A percentile compares a stretch with the other conserved stretches of the same genome.
Conservation (phyloP, 2,329 filamentous ascomycete species). For the Aspergillus alliaceus region DNA sequence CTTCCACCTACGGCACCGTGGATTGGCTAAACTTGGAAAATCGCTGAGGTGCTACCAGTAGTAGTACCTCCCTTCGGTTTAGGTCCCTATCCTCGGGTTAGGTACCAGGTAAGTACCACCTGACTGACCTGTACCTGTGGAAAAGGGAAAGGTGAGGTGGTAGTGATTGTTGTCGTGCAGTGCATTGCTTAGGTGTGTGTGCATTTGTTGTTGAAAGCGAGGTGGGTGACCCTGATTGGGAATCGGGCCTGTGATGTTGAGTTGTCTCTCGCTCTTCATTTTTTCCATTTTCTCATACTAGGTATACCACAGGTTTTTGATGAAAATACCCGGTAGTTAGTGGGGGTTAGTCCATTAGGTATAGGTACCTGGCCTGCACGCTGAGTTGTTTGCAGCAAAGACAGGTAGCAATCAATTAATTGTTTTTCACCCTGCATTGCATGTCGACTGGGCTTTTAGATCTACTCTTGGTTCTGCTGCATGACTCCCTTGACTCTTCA, state of each 20-base stretch:
- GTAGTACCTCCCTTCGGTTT: too few species aligned
- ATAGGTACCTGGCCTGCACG: too few species aligned
- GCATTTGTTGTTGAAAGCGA: background rate
- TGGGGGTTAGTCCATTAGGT: too few species aligned
- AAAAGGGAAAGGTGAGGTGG: background rate
- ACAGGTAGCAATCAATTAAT: too few species aligned
- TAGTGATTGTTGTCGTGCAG: slow-evolving; percentile 3
- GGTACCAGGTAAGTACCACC: background rate
- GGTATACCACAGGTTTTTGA: background rate
- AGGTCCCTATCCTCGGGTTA: background rate
- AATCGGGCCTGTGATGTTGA: background rate
- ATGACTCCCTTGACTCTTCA: too few species aligned
- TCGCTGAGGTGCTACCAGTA: background rate
- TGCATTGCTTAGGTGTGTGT: background rate
- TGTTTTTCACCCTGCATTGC: too few species aligned
- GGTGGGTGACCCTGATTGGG: background rate
- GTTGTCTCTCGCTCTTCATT: background rate
- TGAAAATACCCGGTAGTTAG: too few species aligned
- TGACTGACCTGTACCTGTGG: background rate
- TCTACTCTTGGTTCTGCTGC: too few species aligned
- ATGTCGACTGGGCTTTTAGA: too few species aligned
- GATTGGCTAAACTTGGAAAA: too few species aligned
- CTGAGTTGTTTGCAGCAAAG: too few species aligned
- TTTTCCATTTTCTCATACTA: background rate
- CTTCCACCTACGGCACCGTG: background rate